Percentiles rank a stretch among this genome's conserved stretches.
phyloP scores from a whole-genome alignment of 2,329 filamentous ascomycete species.

The Proliferodiscus dingleyae region DNA sequence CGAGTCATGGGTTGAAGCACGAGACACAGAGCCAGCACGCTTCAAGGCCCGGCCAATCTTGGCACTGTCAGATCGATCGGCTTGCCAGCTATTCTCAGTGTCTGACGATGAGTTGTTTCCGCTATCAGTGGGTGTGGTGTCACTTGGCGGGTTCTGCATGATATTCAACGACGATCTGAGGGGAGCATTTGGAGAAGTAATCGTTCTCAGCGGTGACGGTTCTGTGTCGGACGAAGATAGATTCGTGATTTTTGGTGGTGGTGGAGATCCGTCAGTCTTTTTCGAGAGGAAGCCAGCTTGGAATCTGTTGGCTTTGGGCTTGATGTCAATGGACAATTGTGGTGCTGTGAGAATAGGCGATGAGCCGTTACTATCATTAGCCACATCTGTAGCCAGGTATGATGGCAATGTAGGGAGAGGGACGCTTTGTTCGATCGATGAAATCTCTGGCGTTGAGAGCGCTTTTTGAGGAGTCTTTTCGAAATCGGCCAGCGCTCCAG shows the following conservation, averaged over 20 bases:
- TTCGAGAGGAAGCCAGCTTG: slow-evolving; percentile 82
- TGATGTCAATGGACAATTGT: slow-evolving; percentile 54
- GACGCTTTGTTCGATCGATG: slow-evolving; percentile 44
- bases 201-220: slow-evolving; percentile 49
- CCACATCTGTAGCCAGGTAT: slow-evolving; percentile 38
- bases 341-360: slow-evolving; percentile 54
- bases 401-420: slow-evolving; percentile 48
- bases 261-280: slow-evolving; percentile 57
- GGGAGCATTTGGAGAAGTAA: slow-evolving; percentile 44
- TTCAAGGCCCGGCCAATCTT: slow-evolving; percentile 30
- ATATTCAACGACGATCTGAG: slow-evolving; percentile 41
- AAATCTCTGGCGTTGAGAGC: slow-evolving; percentile 51
- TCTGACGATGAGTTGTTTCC: slow-evolving; percentile 34
- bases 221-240: slow-evolving; percentile 53
- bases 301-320: slow-evolving; percentile 70
- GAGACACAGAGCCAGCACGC: slow-evolving; percentile 26
- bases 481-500: slow-evolving; percentile 83
- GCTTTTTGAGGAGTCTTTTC: slow-evolving; percentile 80
- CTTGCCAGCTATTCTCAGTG: slow-evolving; percentile 26
- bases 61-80: slow-evolving; percentile 25
- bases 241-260: slow-evolving; percentile 51
- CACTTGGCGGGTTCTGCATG: slow-evolving; percentile 24
- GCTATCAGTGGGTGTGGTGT: slow-evolving; percentile 29
- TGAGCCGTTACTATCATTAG: slow-evolving; percentile 37
- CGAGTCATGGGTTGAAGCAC: slow-evolving; percentile 25